Percentiles rank a stretch among this genome's conserved stretches.
phyloP scores from a whole-genome alignment of 768 basidiomycete genomes.

The Suillus weaverae region DNA sequence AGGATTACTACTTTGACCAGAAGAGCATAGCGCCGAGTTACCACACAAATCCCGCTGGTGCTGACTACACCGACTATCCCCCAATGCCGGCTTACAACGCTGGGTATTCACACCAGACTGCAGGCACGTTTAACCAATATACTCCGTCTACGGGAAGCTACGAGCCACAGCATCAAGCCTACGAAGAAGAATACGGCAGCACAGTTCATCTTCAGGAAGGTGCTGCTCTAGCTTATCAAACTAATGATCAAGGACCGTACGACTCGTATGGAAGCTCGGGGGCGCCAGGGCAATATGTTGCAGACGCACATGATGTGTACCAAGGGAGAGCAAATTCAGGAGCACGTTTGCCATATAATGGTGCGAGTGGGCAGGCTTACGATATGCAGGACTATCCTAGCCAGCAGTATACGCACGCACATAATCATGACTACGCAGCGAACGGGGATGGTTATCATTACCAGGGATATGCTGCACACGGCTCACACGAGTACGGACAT shows the following conservation, averaged over 20 bases:
- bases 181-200: constrained; percentile 74
- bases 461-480: constrained; percentile 31
- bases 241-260: constrained; percentile 16
- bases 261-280: constrained; percentile 21
- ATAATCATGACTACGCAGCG: constrained; percentile 30
- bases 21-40: constrained; percentile 40
- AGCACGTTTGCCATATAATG: constrained; percentile 33
- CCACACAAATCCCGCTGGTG: constrained; percentile 42
- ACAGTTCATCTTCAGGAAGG: constrained; percentile 55
- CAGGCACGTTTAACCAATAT: constrained; percentile 53
- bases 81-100: constrained; percentile 76
- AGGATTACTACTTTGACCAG: constrained; percentile 58
- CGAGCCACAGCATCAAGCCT: constrained; percentile 42
- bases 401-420: constrained; percentile 24
- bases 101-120: constrained; percentile 59
- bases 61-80: constrained; percentile 49
- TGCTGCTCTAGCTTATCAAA: constrained; percentile 56
- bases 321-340: constrained; percentile 46
- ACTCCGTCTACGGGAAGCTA: constrained; percentile 60
- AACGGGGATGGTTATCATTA: constrained; percentile 30
- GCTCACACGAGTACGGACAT: constrained; percentile 32
- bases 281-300: constrained; percentile 32
- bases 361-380: constrained; percentile 35
- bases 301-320: constrained; percentile 57
- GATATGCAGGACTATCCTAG: constrained; percentile 40